Evolutionary conservation across 371 early-diverging fungal species (phyloP), one percentile per base, ranked within the genome.

Genomic region (Mortierella sp.): DNA sequence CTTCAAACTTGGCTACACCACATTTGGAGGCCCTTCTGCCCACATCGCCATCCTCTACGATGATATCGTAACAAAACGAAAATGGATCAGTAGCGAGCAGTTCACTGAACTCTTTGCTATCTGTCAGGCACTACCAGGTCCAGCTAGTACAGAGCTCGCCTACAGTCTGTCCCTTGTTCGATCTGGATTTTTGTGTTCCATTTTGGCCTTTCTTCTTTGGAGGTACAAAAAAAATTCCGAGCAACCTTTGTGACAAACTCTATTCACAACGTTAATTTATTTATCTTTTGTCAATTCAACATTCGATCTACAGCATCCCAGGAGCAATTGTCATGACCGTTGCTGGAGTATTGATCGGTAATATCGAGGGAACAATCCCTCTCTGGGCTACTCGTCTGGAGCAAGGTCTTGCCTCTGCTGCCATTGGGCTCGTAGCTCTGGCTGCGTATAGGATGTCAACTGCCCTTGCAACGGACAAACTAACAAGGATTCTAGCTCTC

Each of bases 1-100:
- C 52, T 74, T 75, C 70, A 75, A 80, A 18, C 84, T 91, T 11
- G 77, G 84, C 1, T 84, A 79, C 68, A 86, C 84, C 22, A 85
- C 90, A 6, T 92, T 92, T 64, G 91, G 91, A 39, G 91, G 91
- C 0, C 92, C 92, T 1, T 77, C 86, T 37, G 91, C 89, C 10
- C 89, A 90, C 72, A 84, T 91, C 58, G 90, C 89, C 43, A 71
- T 92, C 47, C 79, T 90, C 26, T 83, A 86, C 51, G 84, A 87
- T 45, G 73, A 85, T 26, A 87, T 89, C 75, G 89, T 90, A 30
- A 76, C 67, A 43, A 79, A 84, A 54, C 70, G 83, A 55, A 30
- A 83, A 52, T 90, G 89, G 89, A 64, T 90, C 58, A 61, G 70
- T 16, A 87, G 78, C 10, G 71, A 68, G n/a, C 66, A 72, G 45